phyloP scores from a whole-genome alignment of 768 basidiomycete genomes.

The Dendrothele bispora region DNA sequence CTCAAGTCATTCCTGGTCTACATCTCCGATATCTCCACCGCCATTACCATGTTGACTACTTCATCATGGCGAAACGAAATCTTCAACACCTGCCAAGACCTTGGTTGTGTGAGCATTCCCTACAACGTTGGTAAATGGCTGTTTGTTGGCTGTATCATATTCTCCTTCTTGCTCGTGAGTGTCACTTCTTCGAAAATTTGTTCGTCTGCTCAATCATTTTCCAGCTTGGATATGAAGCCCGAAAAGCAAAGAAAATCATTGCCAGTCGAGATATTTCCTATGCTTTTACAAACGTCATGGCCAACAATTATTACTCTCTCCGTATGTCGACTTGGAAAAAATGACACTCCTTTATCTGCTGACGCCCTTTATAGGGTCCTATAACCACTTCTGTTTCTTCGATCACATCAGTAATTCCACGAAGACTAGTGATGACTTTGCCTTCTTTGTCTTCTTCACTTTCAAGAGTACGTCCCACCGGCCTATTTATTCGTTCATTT shows the following conservation, averaged over 20 bases:
- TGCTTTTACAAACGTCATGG: conserved; percentile 97
- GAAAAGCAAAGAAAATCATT: conserved; percentile 92
- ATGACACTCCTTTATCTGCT: neutral
- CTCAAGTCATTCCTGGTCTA: conserved; percentile 97
- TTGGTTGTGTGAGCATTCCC: conserved; percentile 81
- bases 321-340: conserved; percentile 54
- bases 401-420: conserved; percentile 94
- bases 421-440: conserved; percentile 95
- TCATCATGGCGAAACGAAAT: conserved; percentile 91
- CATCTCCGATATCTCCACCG: conserved; percentile 96
- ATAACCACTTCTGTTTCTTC: conserved; percentile 98
- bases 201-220: conserved; percentile 6
- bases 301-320: conserved; percentile 94
- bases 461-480: conserved; percentile 80
- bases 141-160: conserved; percentile 97
- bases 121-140: conserved; percentile 93
- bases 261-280: conserved; percentile 95
- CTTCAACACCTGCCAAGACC: conserved; percentile 65
- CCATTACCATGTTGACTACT: conserved; percentile 93
- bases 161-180: conserved; percentile 92
- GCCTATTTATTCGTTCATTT: neutral
- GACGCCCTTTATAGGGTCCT: conserved; percentile 61
- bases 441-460: conserved; percentile 98
- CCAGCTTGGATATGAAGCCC: conserved; percentile 88
- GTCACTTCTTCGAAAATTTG: neutral